Conservation (phyloP, 176 grass and related monocot species). For the Musa beccarii region DNA sequence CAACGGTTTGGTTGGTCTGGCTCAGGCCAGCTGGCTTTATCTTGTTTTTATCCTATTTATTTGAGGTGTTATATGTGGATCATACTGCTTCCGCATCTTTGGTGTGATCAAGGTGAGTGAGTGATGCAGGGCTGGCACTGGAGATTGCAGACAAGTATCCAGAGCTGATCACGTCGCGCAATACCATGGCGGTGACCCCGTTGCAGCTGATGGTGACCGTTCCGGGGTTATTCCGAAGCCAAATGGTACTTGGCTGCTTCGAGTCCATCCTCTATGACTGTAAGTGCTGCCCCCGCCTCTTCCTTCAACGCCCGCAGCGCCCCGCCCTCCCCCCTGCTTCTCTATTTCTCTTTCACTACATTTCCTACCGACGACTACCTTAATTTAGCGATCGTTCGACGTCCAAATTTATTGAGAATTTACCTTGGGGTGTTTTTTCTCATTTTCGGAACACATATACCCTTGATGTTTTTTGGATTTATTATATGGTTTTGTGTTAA, state of each 20-base stretch:
- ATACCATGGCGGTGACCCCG: neutral
- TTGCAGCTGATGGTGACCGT: conserved; percentile 24
- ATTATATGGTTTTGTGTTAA: too few relatives aligned
- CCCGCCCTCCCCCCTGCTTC: neutral
- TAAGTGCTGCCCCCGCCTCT: neutral
- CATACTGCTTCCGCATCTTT: neutral
- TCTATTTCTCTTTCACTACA: too few relatives aligned
- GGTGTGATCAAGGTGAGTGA: neutral
- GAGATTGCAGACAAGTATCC: neutral
- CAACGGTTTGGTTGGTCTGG: too few relatives aligned
- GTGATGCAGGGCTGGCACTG: neutral
- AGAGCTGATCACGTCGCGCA: neutral
- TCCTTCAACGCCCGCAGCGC: too few relatives aligned
- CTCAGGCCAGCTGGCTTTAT: too few relatives aligned
- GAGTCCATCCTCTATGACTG: neutral
- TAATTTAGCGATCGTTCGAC: too few relatives aligned
- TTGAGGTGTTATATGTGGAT: neutral
- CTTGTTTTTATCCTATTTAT: neutral
- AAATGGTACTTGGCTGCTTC: neutral
- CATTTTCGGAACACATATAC: neutral
- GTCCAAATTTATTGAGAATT: too few relatives aligned
- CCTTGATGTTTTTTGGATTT: too few relatives aligned
- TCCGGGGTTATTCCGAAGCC: conserved; percentile 24
- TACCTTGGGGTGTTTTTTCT: neutral
- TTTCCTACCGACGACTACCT: too few relatives aligned